Evolutionary conservation across 208 protist genomes (phyloP), one percentile per base, ranked within the genome.

Genomic region (Acanthamoeba lugdunensis): DNA sequence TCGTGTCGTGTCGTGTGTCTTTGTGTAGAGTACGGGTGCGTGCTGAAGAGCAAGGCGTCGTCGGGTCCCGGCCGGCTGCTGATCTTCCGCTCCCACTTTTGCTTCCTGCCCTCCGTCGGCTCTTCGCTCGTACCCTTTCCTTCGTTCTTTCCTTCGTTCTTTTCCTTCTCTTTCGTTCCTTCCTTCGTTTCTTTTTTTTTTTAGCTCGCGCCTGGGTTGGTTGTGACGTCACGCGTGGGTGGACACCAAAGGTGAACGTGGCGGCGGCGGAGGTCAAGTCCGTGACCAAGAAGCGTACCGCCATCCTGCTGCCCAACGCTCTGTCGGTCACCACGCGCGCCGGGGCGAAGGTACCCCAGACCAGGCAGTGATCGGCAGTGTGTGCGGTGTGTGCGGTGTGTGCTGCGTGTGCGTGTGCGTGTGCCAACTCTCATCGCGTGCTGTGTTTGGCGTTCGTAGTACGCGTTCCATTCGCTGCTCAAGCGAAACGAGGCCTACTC

Each of bases 71-170:
- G 84, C 45, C 52, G 61, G 11, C 28, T 90, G 28, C 61, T 73
- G 41, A 90, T 90, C 84, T 90, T 90, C 61, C 52, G 61, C 9
- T 71, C 58, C 56, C 61, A 90, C 45, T 90, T 90, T 13, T 90
- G 84, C 84, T 90, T 90, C 37, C 58, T 71, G n/a, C 84, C 84
- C 45, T 73, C 84, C 23, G 84, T 90, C 61, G 84, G 84, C 56
- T 54, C 54, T 21, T 48, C 84, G 18, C 16, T 28, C 14, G 84
- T 90, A 90, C 61, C 3, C 33, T 7, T 30, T 61, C 5, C 50
- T 54, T 89, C 9, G 2, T 41, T 89, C 4, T 67, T 63, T 3
- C 30, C 9, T 37, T 18, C 37, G 16, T 41, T n/a, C 6, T 84
- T 25, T 84, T 23, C 21, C 21, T 18, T 5, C 18, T 84, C 16